Base-by-base conservation (phyloP, 805 yeast genomes). In the Cyberlindnera euphorbiiphila region DNA sequence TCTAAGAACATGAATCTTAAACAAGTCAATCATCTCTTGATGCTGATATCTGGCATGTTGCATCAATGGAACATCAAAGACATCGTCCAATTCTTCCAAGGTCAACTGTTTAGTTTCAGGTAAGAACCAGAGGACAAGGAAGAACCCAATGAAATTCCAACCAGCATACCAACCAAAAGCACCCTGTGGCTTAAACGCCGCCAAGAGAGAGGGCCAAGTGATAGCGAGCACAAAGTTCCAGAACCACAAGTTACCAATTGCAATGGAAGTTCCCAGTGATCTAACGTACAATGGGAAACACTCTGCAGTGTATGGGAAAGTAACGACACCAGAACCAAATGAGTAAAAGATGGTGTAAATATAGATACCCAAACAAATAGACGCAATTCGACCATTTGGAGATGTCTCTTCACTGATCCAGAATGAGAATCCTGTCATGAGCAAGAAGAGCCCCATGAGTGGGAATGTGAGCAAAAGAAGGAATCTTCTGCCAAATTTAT, bases 111-210 rank as follows among this genome's bases (percentile, higher is more conserved):
- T 76, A 5, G 86, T 79, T 54, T 79, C 86, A 3, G 85, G 84
- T 42, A 82, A 64, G 57, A 81, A 66, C 71, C 83, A 78, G 37
- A 85, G 70, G 5, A 83, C 85, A 51, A 85, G 50, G 62, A 78
- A 76, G 66, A 78, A 79, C 0, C 85, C 85, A 37, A 78, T 64
- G 41, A 78, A 50, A 59, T 85, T 85, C 89, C 91, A 82, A 11
- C 81, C 95, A 1, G 93, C 95, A 54, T 85, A 86, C 72, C 79
- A 86, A 11, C 93, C 88, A 57, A 84, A 86, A 4, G 94, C 94
- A 59, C 96, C 95, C 47, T 81, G 85, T 3, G 87, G 74, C 39
- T 74, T 76, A 63, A 86, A 80, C 0, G 81, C 78, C 32, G 62
- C 70, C 39, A 73, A 60, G 59, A 86, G 62, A 17, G 85, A 66